Percentiles rank a stretch among this genome's conserved stretches.
These are phyloP conservation scores for Hyaloscypha hepaticicola DNA, from an alignment of 495 filamentous ascomycete species.

Conservation along the genomic window DNA sequence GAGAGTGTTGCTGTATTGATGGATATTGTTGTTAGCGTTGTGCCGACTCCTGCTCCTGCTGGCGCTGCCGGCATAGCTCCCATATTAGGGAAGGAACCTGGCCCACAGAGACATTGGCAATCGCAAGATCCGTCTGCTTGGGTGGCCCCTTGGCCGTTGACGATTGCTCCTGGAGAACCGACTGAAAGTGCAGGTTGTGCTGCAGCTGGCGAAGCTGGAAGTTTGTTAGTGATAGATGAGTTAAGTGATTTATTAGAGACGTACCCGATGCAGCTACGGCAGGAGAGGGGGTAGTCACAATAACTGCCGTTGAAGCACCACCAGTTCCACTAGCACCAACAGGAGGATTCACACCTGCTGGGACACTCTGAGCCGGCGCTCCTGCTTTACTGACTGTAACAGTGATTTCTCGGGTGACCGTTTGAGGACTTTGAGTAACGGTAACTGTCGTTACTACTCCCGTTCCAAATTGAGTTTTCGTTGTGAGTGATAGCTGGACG, in stretches of 20 bases:
- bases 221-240: conserved; percentile 5
- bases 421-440: conserved; percentile 41
- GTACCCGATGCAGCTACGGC: background rate
- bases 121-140: conserved; percentile 43
- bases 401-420: conserved; percentile 36
- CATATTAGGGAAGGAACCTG: conserved; percentile 48
- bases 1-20: background rate
- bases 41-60: background rate
- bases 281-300: background rate
- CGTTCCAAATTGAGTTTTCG: conserved; percentile 38
- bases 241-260: background rate
- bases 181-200: conserved; percentile 10
- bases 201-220: conserved; percentile 11
- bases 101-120: conserved; percentile 59
- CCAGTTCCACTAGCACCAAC: conserved; percentile 11
- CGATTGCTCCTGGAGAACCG: conserved; percentile 28
- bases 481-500: conserved; percentile 39
- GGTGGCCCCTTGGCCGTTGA: conserved; percentile 34
- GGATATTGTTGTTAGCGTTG: conserved; percentile 14
- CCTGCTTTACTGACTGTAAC: conserved; percentile 26
- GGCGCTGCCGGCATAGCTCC: conserved; percentile 2
- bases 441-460: conserved; percentile 40
- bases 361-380: conserved; percentile 18
- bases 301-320: conserved; percentile 1
- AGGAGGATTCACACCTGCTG: conserved; percentile 17